phyloP scores from a whole-genome alignment of 2,329 filamentous ascomycete species.

The Sclerotinia spermophila region DNA sequence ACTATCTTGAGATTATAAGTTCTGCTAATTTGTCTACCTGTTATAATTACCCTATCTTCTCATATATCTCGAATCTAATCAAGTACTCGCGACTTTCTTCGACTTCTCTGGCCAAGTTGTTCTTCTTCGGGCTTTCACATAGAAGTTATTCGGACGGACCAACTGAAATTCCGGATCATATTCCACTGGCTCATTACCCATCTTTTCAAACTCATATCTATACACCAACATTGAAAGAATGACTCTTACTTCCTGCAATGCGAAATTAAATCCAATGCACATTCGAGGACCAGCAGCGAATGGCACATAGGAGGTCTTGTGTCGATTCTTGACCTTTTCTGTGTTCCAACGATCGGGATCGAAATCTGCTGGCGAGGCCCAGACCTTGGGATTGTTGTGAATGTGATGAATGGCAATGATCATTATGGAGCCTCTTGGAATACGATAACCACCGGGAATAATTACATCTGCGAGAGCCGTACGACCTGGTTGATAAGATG shows the following conservation, averaged over 20 bases:
- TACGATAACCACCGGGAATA: slow-evolving; percentile 45
- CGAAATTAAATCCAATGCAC: slow-evolving; percentile 44
- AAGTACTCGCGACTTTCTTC: neutral
- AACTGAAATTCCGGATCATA: slow-evolving; percentile 43
- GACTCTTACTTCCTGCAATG: slow-evolving; percentile 40
- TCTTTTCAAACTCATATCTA: slow-evolving; percentile 39
- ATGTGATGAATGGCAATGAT: slow-evolving; percentile 28
- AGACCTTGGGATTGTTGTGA: slow-evolving; percentile 28
- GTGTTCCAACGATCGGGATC: slow-evolving; percentile 29
- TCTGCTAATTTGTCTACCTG: neutral
- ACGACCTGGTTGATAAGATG: slow-evolving; percentile 46
- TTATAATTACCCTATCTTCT: neutral
- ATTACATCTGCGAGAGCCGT: slow-evolving; percentile 44
- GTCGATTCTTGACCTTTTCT: slow-evolving; percentile 23
- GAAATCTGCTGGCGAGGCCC: slow-evolving; percentile 25
- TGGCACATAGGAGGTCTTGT: slow-evolving; percentile 36
- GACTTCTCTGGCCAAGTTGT: slow-evolving; percentile 26
- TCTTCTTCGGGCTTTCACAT: slow-evolving; percentile 28
- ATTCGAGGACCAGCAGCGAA: slow-evolving; percentile 39
- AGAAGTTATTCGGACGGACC: slow-evolving; percentile 41
- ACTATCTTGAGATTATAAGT: neutral
- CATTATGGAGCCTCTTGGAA: slow-evolving; percentile 38
- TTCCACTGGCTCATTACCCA: slow-evolving; percentile 37
- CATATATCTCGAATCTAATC: neutral
- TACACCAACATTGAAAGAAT: slow-evolving; percentile 40